A percentile compares a stretch with the other conserved stretches of the same genome.
phyloP scores from a whole-genome alignment of 1,284 basidiomycete species.

The Pisolithus thermaeus region DNA sequence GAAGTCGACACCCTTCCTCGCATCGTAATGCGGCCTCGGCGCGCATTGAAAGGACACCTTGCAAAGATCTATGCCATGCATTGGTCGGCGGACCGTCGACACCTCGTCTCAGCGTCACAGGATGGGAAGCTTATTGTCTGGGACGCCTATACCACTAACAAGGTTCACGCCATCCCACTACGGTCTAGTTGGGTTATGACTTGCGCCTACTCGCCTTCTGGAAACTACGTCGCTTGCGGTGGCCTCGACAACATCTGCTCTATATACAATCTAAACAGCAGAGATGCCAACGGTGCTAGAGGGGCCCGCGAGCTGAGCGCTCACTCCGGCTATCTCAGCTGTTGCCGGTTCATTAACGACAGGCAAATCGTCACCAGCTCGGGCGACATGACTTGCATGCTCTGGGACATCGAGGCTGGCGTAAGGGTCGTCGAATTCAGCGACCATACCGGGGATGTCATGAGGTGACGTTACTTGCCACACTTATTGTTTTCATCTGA shows the following conservation, averaged over 20 bases:
- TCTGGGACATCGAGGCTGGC: slow-evolving; percentile 98
- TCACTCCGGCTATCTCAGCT: slow-evolving; percentile 95
- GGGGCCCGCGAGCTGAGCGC: slow-evolving; percentile 89
- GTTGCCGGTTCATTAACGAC: slow-evolving; percentile 98
- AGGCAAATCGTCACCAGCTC: slow-evolving; percentile 96
- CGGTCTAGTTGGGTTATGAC: slow-evolving; percentile 99
- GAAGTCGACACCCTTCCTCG: slow-evolving; percentile 94
- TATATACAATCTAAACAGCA: slow-evolving; percentile 88
- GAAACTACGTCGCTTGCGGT: slow-evolving; percentile 96
- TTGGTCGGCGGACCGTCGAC: slow-evolving; percentile 95
- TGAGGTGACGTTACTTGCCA: slow-evolving; percentile 63
- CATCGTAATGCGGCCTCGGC: slow-evolving; percentile 91
- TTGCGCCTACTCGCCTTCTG: slow-evolving; percentile 96
- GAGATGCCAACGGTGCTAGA: slow-evolving; percentile 64
- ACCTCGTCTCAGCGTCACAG: slow-evolving; percentile 97
- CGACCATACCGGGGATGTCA: slow-evolving; percentile 98
- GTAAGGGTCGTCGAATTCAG: slow-evolving; percentile 95
- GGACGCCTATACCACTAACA: slow-evolving; percentile 99
- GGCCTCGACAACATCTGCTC: slow-evolving; percentile 99
- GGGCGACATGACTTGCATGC: slow-evolving; percentile 99
- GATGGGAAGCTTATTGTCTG: slow-evolving; percentile 99
- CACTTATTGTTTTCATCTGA: slow-evolving; percentile 8
- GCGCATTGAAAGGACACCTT: slow-evolving; percentile 93
- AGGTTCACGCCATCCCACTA: slow-evolving; percentile 97
- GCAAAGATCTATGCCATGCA: slow-evolving; percentile 99